phyloP scores from a whole-genome alignment of 2,329 filamentous ascomycete species.

The Daldinia sp. region DNA sequence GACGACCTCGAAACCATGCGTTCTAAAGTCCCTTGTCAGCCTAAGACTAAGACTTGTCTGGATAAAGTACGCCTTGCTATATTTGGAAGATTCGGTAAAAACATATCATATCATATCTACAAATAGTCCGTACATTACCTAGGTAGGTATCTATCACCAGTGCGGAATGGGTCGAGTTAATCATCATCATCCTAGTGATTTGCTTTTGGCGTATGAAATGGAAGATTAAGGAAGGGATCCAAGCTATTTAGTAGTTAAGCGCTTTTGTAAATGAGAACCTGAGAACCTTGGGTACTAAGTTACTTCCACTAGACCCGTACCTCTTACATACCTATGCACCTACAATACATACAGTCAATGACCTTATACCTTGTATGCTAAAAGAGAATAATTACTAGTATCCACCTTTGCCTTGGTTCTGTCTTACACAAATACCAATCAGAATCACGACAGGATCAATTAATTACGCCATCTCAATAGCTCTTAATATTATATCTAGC shows the following conservation, averaged over 20 bases:
- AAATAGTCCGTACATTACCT: not conserved
- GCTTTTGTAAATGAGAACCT: too few relatives aligned
- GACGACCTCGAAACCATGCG: constrained; percentile 30
- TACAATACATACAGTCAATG: not conserved
- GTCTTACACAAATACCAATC: not conserved
- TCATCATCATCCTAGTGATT: not conserved
- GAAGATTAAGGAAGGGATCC: not conserved
- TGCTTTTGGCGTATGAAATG: not conserved
- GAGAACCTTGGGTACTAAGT: not conserved
- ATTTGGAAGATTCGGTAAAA: constrained; percentile 8
- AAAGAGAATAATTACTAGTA: not conserved
- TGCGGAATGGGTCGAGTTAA: not conserved
- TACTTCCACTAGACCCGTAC: not conserved
- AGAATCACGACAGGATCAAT: not conserved
- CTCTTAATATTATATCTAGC: not conserved
- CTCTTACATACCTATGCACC: too few relatives aligned
- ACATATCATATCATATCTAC: constrained; percentile 6
- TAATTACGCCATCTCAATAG: constrained; percentile 6
- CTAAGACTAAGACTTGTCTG: not conserved
- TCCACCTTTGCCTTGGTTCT: not conserved
- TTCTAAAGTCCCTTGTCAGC: constrained; percentile 27
- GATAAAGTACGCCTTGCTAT: constrained; percentile 11
- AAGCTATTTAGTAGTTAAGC: too few relatives aligned
- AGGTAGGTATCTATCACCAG: not conserved
- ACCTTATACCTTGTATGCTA: not conserved